Percentiles rank a stretch among this genome's conserved stretches.
These are phyloP conservation scores for Borovskyia barvae DNA, from an alignment of 208 protist genomes.

Conservation along the genomic window DNA sequence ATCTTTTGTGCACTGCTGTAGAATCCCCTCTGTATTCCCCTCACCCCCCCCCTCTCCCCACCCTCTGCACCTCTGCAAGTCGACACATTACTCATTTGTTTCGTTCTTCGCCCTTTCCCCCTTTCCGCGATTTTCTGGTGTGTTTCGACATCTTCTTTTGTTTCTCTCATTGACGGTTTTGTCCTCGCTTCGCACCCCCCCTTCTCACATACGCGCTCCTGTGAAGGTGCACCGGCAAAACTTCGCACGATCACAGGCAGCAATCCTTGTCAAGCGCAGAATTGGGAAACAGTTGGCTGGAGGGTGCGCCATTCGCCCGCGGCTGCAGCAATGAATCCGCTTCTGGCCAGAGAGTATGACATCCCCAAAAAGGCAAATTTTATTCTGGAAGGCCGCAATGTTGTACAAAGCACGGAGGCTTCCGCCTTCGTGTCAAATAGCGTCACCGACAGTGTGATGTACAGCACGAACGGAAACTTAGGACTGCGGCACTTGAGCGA, in stretches of 20 bases:
- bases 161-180: too few relatives aligned
- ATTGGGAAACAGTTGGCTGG: too few relatives aligned
- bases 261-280: too few relatives aligned
- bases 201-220: too few relatives aligned
- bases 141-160: background rate
- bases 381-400: constrained; percentile 61
- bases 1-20: too few relatives aligned
- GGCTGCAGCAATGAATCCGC: constrained; percentile 21
- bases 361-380: constrained; percentile 85
- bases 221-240: too few relatives aligned
- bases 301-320: too few relatives aligned
- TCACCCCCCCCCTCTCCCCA: background rate
- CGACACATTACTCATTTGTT: too few relatives aligned
- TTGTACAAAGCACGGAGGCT: constrained; percentile 79
- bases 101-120: background rate
- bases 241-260: too few relatives aligned
- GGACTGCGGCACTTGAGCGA: constrained; percentile 78
- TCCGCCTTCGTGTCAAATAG: constrained; percentile 75
- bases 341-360: constrained; percentile 82
- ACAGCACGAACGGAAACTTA: constrained; percentile 83
- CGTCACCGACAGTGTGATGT: constrained; percentile 84
- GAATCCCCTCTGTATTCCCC: too few relatives aligned
- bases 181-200: too few relatives aligned
- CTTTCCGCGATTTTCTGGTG: background rate
- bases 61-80: too few relatives aligned